These are phyloP conservation scores for Gastrolobium bilobum DNA, from an alignment of 306 rosid species.

Conservation along the genomic window DNA sequence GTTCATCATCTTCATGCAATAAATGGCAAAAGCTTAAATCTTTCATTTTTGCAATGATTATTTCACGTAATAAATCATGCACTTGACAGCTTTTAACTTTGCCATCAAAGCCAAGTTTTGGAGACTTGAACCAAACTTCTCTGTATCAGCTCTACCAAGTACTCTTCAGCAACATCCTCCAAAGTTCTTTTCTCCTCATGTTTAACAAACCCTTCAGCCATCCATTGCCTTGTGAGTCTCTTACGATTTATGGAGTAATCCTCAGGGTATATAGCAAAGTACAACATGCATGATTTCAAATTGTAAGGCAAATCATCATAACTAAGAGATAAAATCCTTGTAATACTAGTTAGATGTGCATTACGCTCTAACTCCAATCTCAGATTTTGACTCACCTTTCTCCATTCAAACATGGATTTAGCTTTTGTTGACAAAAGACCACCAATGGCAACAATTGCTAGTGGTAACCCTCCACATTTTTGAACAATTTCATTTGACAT, in stretches of 20 bases:
- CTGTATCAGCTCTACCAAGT: background rate
- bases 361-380: background rate
- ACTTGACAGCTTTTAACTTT: background rate
- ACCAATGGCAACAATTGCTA: slow-evolving; percentile 33
- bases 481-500: slow-evolving; percentile 2
- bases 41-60: background rate
- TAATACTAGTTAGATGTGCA: background rate
- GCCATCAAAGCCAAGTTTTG: background rate
- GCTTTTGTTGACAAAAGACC: slow-evolving; percentile 27
- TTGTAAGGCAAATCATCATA: slow-evolving; percentile 35
- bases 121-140: slow-evolving; percentile 41
- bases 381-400: background rate
- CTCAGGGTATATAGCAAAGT: slow-evolving; percentile 43
- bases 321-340: slow-evolving; percentile 25
- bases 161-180: slow-evolving; percentile 25
- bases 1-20: background rate
- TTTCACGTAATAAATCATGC: slow-evolving; percentile 29
- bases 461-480: slow-evolving; percentile 12
- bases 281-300: slow-evolving; percentile 24
- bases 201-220: slow-evolving; percentile 32
- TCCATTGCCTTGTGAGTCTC: slow-evolving; percentile 22
- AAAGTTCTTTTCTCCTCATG: background rate
- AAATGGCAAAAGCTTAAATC: slow-evolving; percentile 26
- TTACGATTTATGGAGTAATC: background rate
- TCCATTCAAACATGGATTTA: slow-evolving; percentile 8